A percentile compares a stretch with the other conserved stretches of the same genome.
These are phyloP conservation scores for Melanomma pulvis-pyrius DNA, from an alignment of 495 filamentous ascomycete genomes.

Conservation along the genomic window DNA sequence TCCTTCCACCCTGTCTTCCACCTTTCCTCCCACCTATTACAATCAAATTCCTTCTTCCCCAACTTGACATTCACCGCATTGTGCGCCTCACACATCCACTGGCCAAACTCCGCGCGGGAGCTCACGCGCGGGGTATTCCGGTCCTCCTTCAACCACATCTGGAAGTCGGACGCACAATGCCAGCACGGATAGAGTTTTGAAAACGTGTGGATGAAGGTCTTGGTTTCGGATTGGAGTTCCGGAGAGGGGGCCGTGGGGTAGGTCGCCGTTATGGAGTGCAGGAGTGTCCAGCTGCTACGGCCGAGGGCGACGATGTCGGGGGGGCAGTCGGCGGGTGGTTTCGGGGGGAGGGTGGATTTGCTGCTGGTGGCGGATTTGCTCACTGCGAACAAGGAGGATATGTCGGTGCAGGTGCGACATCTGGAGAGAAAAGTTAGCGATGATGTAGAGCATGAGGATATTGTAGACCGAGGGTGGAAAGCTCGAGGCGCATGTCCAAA, in stretches of 20 bases:
- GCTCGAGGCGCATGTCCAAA: background rate
- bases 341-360: conserved; percentile 4
- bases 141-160: conserved; percentile 71
- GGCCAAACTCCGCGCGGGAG: conserved; percentile 74
- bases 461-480: background rate
- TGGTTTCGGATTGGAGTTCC: conserved; percentile 71
- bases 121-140: conserved; percentile 69
- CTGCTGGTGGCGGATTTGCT: conserved; percentile 53
- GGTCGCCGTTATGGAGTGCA: conserved; percentile 84
- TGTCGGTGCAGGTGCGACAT: conserved; percentile 85
- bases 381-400: conserved; percentile 68
- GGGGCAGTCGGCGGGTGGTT: conserved; percentile 51
- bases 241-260: conserved; percentile 72
- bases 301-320: conserved; percentile 85
- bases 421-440: conserved; percentile 52
- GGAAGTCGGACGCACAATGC: conserved; percentile 92
- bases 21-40: conserved; percentile 86
- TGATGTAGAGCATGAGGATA: background rate
- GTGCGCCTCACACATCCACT: conserved; percentile 96
- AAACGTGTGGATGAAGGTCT: conserved; percentile 77
- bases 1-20: conserved; percentile 95
- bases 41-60: conserved; percentile 92
- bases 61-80: conserved; percentile 96
- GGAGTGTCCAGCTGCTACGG: conserved; percentile 85
- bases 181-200: conserved; percentile 89